Percentiles rank a stretch among this genome's conserved stretches.
Conservation (phyloP, 2,329 filamentous ascomycete genomes). For the Diaporthe longicolla region DNA sequence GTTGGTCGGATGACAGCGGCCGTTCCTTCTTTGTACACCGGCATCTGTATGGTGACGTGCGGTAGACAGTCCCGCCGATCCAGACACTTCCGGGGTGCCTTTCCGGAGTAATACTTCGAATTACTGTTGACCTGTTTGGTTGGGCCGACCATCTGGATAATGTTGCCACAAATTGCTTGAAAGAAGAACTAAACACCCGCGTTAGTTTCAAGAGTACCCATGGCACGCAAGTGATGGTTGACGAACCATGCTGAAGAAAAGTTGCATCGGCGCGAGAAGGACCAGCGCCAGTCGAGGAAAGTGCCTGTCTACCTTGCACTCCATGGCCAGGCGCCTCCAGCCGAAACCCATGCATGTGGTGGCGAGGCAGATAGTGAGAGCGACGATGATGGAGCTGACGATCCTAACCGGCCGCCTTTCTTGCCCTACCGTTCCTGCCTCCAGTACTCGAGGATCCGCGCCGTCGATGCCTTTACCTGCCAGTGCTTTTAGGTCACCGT, state of each 20-base stretch:
- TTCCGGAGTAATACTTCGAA: conserved; percentile 86
- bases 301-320: conserved; percentile 29
- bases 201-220: conserved; percentile 68
- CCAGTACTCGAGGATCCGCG: conserved; percentile 58
- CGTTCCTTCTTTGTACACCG: conserved; percentile 90
- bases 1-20: conserved; percentile 82
- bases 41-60: conserved; percentile 87
- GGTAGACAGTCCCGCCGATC: conserved; percentile 66
- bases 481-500: conserved; percentile 45
- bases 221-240: conserved; percentile 49
- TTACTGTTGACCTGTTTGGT: conserved; percentile 80
- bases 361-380: conserved; percentile 35
- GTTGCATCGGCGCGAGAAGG: conserved; percentile 27
- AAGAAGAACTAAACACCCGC: conserved; percentile 53
- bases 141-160: conserved; percentile 64
- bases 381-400: conserved; percentile 37
- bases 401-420: conserved; percentile 52
- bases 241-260: conserved; percentile 41
- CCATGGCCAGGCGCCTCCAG: conserved; percentile 35
- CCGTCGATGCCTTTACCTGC: conserved; percentile 55
- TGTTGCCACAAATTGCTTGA: conserved; percentile 36
- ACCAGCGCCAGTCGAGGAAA: conserved; percentile 55
- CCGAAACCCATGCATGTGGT: conserved; percentile 37
- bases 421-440: conserved; percentile 57
- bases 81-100: conserved; percentile 73